Evolutionary conservation across 441 rosid species (phyloP).

Genomic region (Populus hybrid): DNA sequence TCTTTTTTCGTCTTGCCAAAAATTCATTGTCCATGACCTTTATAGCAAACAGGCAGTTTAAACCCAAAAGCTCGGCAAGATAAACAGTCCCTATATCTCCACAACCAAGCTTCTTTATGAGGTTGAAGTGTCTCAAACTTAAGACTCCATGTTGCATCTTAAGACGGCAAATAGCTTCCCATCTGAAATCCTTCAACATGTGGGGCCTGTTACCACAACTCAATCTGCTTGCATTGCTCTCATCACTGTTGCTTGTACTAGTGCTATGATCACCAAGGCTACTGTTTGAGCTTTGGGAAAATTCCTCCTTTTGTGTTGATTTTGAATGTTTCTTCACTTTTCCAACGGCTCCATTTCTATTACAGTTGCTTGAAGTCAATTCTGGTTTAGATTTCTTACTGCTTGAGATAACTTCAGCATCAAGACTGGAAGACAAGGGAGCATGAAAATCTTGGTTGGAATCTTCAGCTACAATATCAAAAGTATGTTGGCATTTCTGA

Average conservation of each 20-base stretch:
- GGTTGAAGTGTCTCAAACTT: slow-evolving; percentile 81
- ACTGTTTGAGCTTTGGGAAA: slow-evolving; percentile 87
- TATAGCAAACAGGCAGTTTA: slow-evolving; percentile 79
- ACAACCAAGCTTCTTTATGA: slow-evolving; percentile 86
- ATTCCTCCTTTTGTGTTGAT: slow-evolving; percentile 60
- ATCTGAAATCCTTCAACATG: slow-evolving; percentile 87
- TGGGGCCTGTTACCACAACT: slow-evolving; percentile 93
- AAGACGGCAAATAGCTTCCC: slow-evolving; percentile 79
- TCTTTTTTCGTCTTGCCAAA: slow-evolving; percentile 86
- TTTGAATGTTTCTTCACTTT: slow-evolving; percentile 37
- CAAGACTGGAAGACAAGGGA: slow-evolving; percentile 24
- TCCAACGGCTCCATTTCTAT: slow-evolving; percentile 27
- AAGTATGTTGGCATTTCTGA: slow-evolving; percentile 79
- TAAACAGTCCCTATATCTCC: slow-evolving; percentile 98
- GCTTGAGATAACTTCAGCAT: slow-evolving; percentile 38
- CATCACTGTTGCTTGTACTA: slow-evolving; percentile 82
- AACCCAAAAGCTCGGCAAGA: slow-evolving; percentile 82
- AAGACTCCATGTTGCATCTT: slow-evolving; percentile 59
- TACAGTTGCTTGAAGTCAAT: slow-evolving; percentile 37
- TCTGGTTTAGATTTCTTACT: slow-evolving; percentile 36
- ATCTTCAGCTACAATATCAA: slow-evolving; percentile 42
- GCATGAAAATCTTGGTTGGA: slow-evolving; percentile 33
- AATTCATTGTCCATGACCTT: slow-evolving; percentile 99
- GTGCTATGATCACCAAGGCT: slow-evolving; percentile 73
- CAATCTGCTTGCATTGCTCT: slow-evolving; percentile 77